A percentile compares a stretch with the other conserved stretches of the same genome.
Evolutionary conservation across 1,139 yeast species (phyloP).

Genomic region (Sugiyamaella japonica): DNA sequence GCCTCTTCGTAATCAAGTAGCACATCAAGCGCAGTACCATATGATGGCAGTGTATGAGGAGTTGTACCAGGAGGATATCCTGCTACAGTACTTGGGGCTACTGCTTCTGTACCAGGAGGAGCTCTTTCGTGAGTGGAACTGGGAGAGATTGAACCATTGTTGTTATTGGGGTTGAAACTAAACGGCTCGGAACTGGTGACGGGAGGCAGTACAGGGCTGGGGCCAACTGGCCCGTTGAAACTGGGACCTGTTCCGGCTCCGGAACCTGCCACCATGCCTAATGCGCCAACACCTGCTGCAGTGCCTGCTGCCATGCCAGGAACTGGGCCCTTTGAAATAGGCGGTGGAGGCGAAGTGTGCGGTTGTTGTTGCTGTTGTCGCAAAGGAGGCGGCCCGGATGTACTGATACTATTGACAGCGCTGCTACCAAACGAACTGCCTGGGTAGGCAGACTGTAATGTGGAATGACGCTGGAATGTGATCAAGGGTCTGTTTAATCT

Average conservation of each 20-base stretch:
- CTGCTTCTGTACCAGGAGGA: neutral
- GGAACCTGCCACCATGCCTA: neutral
- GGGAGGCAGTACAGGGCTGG: constrained; percentile 16
- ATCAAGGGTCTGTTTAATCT: constrained; percentile 45
- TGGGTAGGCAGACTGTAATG: constrained; percentile 45
- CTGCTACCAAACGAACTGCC: neutral
- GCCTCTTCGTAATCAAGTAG: constrained; percentile 81
- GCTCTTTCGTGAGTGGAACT: neutral
- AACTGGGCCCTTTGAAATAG: constrained; percentile 10
- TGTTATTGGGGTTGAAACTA: constrained; percentile 4
- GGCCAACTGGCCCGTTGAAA: neutral
- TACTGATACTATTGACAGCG: too few relatives aligned
- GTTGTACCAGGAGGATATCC: constrained; percentile 32
- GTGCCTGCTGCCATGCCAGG: neutral
- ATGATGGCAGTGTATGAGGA: constrained; percentile 47
- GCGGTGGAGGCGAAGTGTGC: constrained; percentile 11
- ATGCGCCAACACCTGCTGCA: constrained; percentile 1
- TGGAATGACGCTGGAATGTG: constrained; percentile 76
- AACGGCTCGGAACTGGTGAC: constrained; percentile 11
- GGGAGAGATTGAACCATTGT: constrained; percentile 7
- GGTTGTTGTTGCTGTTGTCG: constrained; percentile 9
- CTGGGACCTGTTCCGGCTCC: neutral
- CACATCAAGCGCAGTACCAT: constrained; percentile 77
- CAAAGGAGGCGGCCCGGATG: constrained; percentile 11
- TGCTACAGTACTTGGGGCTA: neutral